Evolutionary conservation across 176 grass and related monocot species (phyloP), one percentile per base, ranked within the genome.

Genomic region (Avena sativa): DNA sequence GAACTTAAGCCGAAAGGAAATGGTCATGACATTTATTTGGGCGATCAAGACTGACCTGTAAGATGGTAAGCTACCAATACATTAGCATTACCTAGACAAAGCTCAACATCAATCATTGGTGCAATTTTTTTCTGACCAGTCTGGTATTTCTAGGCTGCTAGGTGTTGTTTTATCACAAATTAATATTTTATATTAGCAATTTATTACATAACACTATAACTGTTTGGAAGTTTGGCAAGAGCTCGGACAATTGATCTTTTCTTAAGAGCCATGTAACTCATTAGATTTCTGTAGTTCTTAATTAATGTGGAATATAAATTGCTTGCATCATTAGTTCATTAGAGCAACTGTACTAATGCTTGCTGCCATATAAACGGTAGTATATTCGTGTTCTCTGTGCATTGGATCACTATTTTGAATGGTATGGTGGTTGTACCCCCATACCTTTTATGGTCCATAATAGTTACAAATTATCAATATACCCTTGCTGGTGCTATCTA

Each of bases 1-100:
- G 86, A 92, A 68, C 65, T 82, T 56, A 89, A 80, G 67, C 63
- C 76, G 60, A 91, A 93, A 88, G 76, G 86, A 52, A 52, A 75
- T 85, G 76, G 40, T 53, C 60, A 62, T 88, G 85, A 89, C 14
- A 59, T 64, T 50, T 89, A 77, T 65, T 40, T 71, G 64, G 78
- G 25, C 12, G 50, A 76, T 26, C 26, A 84, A 87, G 79, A 74
- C 64, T 86, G 32, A 61, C 66, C 76, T 94, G 48, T 84, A 52
- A 87, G 75, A 79, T 79, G 81, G 85, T 91, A 80, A 91, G 81
- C 74, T 58, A n/a, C 40, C 52, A 68, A 78, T 86, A 46, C 7
- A 28, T 52, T 60, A 82, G 4, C 71, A 76, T 5, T 76, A 57
- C 21, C 26, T 23, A 19, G 2, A 74, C 11, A 74, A 63, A 84